Evolutionary conservation across 495 filamentous ascomycete genomes (phyloP).

Genomic region (Cercophora samala): DNA sequence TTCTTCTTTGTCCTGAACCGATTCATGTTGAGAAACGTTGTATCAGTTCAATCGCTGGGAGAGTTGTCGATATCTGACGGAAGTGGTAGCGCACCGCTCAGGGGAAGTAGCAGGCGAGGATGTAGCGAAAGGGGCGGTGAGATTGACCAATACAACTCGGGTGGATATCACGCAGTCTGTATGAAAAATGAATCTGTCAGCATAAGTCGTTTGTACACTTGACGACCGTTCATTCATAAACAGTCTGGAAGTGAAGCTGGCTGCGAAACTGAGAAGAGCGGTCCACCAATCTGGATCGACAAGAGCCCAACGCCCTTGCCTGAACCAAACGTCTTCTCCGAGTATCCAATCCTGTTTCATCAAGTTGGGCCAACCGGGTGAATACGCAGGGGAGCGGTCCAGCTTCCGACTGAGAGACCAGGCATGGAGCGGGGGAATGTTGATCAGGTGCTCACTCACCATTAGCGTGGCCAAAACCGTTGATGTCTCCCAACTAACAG

Average conservation of each 20-base stretch:
- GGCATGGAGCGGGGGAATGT: neutral
- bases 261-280: neutral
- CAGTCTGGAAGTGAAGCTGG: neutral
- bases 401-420: neutral
- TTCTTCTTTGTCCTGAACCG: constrained; percentile 70
- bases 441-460: constrained; percentile 3
- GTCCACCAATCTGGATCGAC: neutral
- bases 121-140: neutral
- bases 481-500: neutral
- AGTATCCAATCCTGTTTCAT: neutral
- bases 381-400: neutral
- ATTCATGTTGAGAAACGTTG: constrained; percentile 53
- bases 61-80: neutral
- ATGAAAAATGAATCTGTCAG: neutral
- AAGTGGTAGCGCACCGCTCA: neutral
- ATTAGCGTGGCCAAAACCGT: neutral
- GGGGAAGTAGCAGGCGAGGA: neutral
- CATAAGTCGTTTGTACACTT: neutral
- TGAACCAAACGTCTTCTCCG: neutral
- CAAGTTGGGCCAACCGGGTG: neutral
- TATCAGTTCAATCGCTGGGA: neutral
- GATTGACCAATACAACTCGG: neutral
- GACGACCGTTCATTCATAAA: neutral
- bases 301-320: neutral
- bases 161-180: neutral